Evolutionary conservation across 192 early-diverging fungal genomes (phyloP).

Genomic region (Backusella westeae): DNA sequence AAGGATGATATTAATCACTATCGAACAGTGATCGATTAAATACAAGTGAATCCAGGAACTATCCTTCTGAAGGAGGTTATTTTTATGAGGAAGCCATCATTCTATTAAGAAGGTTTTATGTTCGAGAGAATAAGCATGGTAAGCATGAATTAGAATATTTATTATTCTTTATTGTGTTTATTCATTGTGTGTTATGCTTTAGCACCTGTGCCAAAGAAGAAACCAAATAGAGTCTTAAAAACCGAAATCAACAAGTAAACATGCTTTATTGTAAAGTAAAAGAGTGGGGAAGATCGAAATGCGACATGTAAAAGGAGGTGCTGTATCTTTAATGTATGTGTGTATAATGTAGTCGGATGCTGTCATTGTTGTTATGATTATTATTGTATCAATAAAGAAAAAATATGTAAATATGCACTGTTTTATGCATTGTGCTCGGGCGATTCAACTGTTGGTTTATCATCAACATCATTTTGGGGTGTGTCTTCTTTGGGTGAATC

Average conservation of each 20-base stretch:
- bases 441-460: neutral
- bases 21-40: slow-evolving; percentile 6
- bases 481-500: neutral
- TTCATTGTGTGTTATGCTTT: neutral
- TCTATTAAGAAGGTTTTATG: slow-evolving; percentile 87
- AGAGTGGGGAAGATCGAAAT: neutral
- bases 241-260: slow-evolving; percentile 40
- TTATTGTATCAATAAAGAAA: neutral
- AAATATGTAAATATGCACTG: neutral
- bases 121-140: slow-evolving; percentile 89
- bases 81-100: slow-evolving; percentile 81
- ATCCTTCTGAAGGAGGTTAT: slow-evolving; percentile 66
- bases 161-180: neutral
- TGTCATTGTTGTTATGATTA: neutral
- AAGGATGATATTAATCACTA: neutral
- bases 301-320: neutral
- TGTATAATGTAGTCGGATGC: neutral
- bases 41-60: slow-evolving; percentile 38
- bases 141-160: slow-evolving; percentile 11
- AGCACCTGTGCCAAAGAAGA: slow-evolving; percentile 90
- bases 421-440: neutral
- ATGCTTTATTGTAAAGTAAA: neutral
- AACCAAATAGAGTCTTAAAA: slow-evolving; percentile 80
- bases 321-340: neutral
- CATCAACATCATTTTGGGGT: too few species aligned